phyloP scores from a whole-genome alignment of 164 flowering plant genomes.

The Nymphaea colorata region DNA sequence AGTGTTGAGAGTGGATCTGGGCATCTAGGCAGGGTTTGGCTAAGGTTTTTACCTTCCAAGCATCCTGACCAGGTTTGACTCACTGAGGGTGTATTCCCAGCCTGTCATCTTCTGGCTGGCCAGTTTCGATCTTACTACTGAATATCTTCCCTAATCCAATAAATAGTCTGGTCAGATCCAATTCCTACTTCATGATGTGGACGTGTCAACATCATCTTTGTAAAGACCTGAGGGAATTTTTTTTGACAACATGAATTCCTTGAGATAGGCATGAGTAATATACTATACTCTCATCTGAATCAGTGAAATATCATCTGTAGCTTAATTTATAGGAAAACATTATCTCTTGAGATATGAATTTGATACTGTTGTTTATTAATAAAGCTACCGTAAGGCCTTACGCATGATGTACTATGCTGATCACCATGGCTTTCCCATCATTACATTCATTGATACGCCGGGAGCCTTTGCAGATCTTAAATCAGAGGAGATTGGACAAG shows the following conservation, averaged over 20 bases:
- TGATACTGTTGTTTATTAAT: neutral
- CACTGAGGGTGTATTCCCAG: neutral
- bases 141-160: neutral
- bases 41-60: too few species aligned
- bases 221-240: too few species aligned
- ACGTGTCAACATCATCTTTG: too few species aligned
- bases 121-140: neutral
- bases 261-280: neutral
- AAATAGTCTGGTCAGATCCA: neutral
- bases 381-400: conserved; percentile 89
- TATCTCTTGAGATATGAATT: neutral
- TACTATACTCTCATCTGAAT: neutral
- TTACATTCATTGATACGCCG: conserved; percentile 91
- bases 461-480: conserved; percentile 95
- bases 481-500: conserved; percentile 90
- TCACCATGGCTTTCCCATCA: conserved; percentile 80
- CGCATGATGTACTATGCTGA: conserved; percentile 96
- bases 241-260: neutral
- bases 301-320: neutral
- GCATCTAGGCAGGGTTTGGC: neutral
- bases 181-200: neutral
- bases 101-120: neutral
- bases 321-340: too few species aligned
- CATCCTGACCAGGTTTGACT: too few species aligned
- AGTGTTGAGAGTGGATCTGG: neutral